phyloP scores from a whole-genome alignment of 2,329 filamentous ascomycete genomes.

The Fusarium gaditjirri region DNA sequence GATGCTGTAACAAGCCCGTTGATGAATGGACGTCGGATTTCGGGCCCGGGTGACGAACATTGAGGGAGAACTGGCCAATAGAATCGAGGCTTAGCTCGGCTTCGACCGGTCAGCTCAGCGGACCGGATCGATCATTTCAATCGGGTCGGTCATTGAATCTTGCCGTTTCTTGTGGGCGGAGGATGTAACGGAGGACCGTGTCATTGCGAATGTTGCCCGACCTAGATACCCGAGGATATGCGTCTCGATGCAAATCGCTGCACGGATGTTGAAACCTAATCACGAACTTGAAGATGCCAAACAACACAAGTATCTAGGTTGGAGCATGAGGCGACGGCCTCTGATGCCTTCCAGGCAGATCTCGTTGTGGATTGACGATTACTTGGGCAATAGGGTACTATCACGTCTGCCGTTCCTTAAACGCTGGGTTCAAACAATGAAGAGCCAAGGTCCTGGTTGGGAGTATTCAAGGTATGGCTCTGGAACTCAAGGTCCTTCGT shows the following conservation, averaged over 20 bases:
- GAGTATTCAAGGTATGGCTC: background rate
- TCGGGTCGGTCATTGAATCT: background rate
- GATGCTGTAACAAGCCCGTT: background rate
- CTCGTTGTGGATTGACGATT: background rate
- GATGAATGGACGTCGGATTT: constrained; percentile 11
- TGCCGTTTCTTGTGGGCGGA: background rate
- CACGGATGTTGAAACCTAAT: background rate
- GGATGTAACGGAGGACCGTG: constrained; percentile 1
- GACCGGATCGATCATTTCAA: constrained; percentile 9
- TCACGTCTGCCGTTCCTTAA: background rate
- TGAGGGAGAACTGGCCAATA: constrained; percentile 24
- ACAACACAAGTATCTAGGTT: background rate
- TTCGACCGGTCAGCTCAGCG: constrained; percentile 12
- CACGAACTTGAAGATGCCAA: background rate
- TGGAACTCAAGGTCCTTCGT: background rate
- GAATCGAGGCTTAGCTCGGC: constrained; percentile 20
- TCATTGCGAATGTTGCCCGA: background rate
- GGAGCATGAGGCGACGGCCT: background rate
- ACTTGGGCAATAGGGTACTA: background rate
- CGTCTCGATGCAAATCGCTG: background rate
- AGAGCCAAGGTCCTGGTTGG: background rate
- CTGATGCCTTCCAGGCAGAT: background rate
- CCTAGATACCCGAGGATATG: background rate
- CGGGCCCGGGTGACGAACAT: constrained; percentile 2
- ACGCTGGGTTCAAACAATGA: background rate